phyloP scores from a whole-genome alignment of 2,329 filamentous ascomycete genomes.

The Colletotrichum sp. region DNA sequence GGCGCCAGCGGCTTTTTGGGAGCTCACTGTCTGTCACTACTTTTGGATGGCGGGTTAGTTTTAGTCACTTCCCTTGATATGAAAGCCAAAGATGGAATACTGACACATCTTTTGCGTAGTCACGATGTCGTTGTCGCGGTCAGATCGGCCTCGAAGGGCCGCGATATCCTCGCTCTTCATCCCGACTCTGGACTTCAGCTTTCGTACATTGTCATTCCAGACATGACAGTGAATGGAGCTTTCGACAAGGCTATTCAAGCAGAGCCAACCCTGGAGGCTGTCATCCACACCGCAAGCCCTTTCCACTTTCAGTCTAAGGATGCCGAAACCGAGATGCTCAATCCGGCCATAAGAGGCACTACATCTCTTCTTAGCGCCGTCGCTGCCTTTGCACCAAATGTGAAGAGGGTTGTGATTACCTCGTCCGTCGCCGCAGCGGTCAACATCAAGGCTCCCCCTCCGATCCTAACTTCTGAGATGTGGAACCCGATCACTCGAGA shows the following conservation, averaged over 20 bases:
- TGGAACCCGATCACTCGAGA: background rate
- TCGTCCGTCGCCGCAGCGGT: background rate
- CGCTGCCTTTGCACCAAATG: background rate
- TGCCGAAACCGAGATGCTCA: background rate
- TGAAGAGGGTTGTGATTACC: background rate
- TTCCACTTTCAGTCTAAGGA: background rate
- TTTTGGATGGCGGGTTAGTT: background rate
- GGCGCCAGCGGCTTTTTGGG: background rate
- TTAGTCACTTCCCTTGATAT: background rate
- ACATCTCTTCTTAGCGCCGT: background rate
- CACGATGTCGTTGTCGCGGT: background rate
- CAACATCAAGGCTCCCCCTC: background rate
- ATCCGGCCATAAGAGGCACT: background rate
- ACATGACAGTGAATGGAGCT: background rate
- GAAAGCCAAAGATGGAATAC: background rate
- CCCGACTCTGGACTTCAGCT: background rate
- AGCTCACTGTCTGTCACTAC: background rate
- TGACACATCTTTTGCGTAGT: background rate
- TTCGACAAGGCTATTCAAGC: background rate
- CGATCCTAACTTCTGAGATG: background rate
- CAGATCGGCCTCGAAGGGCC: background rate
- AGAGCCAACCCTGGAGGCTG: background rate
- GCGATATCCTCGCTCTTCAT: background rate
- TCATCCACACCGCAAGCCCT: background rate
- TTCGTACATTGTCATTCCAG: background rate